Evolutionary conservation across 2,329 filamentous ascomycete genomes (phyloP).

Genomic region (Xylaria sp.): DNA sequence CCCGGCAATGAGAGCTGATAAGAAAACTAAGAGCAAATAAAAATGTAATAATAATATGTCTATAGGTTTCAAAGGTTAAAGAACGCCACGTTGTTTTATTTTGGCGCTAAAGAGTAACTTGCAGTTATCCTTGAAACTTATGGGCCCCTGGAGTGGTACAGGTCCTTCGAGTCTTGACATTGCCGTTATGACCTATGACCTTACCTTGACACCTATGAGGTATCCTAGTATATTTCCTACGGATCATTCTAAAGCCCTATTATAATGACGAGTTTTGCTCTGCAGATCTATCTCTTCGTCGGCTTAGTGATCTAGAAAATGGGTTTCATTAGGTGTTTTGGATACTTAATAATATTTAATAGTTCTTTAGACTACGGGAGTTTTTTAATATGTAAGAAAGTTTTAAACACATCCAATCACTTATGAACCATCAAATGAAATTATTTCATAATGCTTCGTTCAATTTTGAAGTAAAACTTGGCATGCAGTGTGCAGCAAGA

Average conservation of each 20-base stretch:
- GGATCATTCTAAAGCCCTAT: no score
- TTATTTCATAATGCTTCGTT: not conserved
- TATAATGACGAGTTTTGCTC: not conserved
- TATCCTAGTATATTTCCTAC: not conserved
- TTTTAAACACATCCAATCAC: not conserved
- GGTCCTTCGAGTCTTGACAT: not conserved
- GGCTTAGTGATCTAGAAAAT: not conserved
- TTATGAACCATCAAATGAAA: not conserved
- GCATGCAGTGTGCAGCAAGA: not conserved
- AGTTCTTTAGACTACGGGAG: no score
- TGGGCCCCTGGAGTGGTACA: not conserved
- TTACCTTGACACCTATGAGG: not conserved
- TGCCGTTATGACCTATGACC: not conserved
- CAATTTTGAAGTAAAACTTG: not conserved
- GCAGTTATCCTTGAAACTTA: not conserved
- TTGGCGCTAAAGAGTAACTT: not conserved
- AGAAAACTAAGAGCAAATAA: not conserved
- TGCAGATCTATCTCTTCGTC: not conserved
- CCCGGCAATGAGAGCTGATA: not conserved
- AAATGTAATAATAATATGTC: not conserved
- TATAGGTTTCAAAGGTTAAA: not conserved
- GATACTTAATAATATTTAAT: no score
- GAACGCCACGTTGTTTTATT: no score
- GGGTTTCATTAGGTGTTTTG: not conserved
- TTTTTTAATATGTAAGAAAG: no score